Evolutionary conservation across 495 filamentous ascomycete species (phyloP).

Genomic region (Trichocladium uniseriatum): DNA sequence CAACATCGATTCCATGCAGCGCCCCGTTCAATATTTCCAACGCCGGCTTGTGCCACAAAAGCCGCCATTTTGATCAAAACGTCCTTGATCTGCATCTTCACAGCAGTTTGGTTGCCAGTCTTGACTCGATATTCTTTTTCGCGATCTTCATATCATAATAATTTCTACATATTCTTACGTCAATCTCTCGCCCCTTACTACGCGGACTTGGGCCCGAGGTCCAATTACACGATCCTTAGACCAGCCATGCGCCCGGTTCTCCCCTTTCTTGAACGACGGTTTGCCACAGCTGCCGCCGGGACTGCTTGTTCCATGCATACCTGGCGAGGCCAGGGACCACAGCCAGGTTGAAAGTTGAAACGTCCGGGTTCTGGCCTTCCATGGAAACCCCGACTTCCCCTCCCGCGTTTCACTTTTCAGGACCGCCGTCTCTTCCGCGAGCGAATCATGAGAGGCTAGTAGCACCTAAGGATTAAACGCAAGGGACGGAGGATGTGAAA

Average conservation of each 20-base stretch:
- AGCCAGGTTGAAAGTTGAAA: constrained; percentile 7
- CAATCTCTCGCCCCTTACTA: too few relatives aligned
- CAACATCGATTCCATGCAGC: neutral
- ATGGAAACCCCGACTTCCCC: neutral
- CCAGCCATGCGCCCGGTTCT: neutral
- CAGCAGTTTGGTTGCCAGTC: too few relatives aligned
- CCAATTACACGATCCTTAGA: neutral
- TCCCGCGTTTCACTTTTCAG: constrained; percentile 9
- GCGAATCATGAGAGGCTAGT: too few relatives aligned
- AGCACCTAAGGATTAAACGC: too few relatives aligned
- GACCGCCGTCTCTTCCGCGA: constrained; percentile 6
- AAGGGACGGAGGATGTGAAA: too few relatives aligned
- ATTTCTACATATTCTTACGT: too few relatives aligned
- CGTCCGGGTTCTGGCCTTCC: constrained; percentile 4
- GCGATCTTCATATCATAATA: too few relatives aligned
- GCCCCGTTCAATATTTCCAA: constrained; percentile 5
- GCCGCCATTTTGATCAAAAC: neutral
- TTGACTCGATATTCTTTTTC: too few relatives aligned
- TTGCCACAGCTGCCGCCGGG: neutral
- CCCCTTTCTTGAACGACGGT: neutral
- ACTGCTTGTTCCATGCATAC: neutral
- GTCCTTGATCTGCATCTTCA: neutral
- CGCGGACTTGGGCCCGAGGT: too few relatives aligned
- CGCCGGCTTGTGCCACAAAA: neutral
- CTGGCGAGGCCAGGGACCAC: constrained; percentile 3